Base-by-base conservation (phyloP, 768 basidiomycete species). In the Amanita pseudoporphyria region DNA sequence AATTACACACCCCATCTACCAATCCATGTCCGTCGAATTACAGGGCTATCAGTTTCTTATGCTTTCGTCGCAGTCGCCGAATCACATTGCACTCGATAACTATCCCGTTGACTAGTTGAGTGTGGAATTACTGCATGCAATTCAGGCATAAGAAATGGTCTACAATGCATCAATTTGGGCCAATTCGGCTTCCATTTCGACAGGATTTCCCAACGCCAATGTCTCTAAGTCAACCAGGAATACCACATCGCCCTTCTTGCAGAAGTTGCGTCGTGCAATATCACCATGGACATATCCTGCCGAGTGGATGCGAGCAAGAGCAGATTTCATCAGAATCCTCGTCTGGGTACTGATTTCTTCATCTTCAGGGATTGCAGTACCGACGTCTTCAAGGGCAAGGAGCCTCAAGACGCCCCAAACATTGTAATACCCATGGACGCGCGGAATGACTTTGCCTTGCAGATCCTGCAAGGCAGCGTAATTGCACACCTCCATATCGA, bases 181-280 rank as follows among this genome's bases (percentile, higher is more conserved):
- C 22, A 41, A 41, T 41, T 41, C 40, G 22, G 40, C 40, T 26
- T 26, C 19, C 40, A 41, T 41, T 41, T 41, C 40, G 26, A 24
- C 40, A 41, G 40, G 40, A 41, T 21, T 41, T 41, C 33, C 47
- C 26, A 21, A 32, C 51, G 22, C 37, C 35, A 41, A 41, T 5
- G 40, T 41, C 40, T 41, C 40, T 24, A 41, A 54, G 24, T 56
- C 53, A n/a, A 54, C 55, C 53, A 54, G n/a, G 43, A 40, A 54
- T 30, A 56, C 47, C 18, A 12, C 42, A 35, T 26, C 24, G 30
- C 13, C 55, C 22, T 16, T 53, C 54, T 36, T 45, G 36, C 54
- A 55, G 43, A 55, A 53, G 49, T 56, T 53, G 38, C 55, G 52
- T 35, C 53, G 38, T 47, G 55, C 52, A 43, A 56, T 53, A 32